Percentiles rank a stretch among this genome's conserved stretches.
Conservation (phyloP, 305 asterid species). For the Salvia sclarea region DNA sequence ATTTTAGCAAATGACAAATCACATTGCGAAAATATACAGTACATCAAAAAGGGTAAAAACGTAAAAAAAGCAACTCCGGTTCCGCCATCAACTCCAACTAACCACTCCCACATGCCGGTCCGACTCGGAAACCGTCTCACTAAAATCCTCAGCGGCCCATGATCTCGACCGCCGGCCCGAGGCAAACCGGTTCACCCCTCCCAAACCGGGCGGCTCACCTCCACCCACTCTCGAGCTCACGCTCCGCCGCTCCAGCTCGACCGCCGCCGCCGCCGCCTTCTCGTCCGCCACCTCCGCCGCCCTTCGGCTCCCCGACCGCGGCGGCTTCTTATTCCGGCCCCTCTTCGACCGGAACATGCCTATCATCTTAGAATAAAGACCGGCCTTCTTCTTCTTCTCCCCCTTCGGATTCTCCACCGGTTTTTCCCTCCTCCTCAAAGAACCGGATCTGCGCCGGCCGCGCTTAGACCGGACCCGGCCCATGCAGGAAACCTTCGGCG, state of each 20-base stretch:
- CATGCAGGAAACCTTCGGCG: constrained; percentile 93
- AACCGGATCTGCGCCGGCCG: constrained; percentile 55
- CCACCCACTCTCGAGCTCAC: constrained; percentile 30
- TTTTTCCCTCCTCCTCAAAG: constrained; percentile 40
- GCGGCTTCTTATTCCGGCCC: constrained; percentile 32
- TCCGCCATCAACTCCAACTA: constrained; percentile 33
- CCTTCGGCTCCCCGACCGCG: constrained; percentile 38
- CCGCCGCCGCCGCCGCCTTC: too few species aligned
- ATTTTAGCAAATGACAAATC: too few species aligned
- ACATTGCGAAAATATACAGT: too few species aligned
- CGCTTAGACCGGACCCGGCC: constrained; percentile 89
- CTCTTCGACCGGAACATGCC: constrained; percentile 53
- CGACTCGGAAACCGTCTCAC: constrained; percentile 31
- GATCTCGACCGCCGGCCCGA: constrained; percentile 72
- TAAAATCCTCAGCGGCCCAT: constrained; percentile 53
- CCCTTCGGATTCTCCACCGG: constrained; percentile 37
- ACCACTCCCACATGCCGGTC: constrained; percentile 36
- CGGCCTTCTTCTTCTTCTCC: constrained; percentile 39
- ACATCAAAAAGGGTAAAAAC: too few species aligned
- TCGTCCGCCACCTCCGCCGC: constrained; percentile 28
- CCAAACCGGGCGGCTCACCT: constrained; percentile 60
- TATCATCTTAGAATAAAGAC: constrained; percentile 49
- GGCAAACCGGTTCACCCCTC: constrained; percentile 59
- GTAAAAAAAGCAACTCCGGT: too few species aligned
- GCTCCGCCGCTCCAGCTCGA: constrained; percentile 48